Percentiles rank a stretch among this genome's conserved stretches.
Conservation (phyloP, 2,329 filamentous ascomycete species). For the Bisporella sp. region DNA sequence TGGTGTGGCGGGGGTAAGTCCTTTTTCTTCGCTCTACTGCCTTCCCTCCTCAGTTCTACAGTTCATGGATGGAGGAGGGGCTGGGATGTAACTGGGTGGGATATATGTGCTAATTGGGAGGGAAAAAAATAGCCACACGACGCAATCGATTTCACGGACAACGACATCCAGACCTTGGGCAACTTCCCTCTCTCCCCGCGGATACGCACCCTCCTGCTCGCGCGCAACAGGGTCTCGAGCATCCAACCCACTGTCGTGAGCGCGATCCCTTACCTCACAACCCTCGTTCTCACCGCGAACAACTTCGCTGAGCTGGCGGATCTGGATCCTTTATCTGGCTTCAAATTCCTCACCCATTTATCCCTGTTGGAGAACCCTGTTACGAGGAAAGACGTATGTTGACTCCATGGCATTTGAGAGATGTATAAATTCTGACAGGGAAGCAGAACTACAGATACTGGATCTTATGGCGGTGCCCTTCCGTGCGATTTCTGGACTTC, state of each 20-base stretch:
- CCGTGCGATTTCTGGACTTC: conserved; percentile 86
- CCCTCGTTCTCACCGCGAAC: conserved; percentile 78
- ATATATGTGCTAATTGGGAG: background rate
- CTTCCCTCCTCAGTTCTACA: background rate
- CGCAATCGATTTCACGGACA: conserved; percentile 97
- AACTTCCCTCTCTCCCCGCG: conserved; percentile 92
- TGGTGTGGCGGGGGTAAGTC: conserved; percentile 81
- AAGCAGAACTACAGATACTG: conserved; percentile 82
- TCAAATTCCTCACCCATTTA: conserved; percentile 69
- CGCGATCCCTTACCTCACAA: conserved; percentile 74
- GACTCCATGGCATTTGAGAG: background rate
- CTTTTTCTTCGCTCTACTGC: conserved; percentile 2
- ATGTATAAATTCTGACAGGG: conserved; percentile 5
- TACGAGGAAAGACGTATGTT: conserved; percentile 78
- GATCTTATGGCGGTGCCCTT: conserved; percentile 80
- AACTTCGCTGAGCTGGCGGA: conserved; percentile 79
- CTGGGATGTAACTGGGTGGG: no score
- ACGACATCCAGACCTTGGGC: conserved; percentile 81
- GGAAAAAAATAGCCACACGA: conserved; percentile 69
- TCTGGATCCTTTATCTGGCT: conserved; percentile 68
- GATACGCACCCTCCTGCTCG: conserved; percentile 79
- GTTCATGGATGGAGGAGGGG: no score
- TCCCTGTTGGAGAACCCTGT: conserved; percentile 84
- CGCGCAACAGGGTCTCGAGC: conserved; percentile 76
- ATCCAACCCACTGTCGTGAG: conserved; percentile 72